Percentiles rank a stretch among this genome's conserved stretches.
Evolutionary conservation across 148 eudicot species (phyloP).

Genomic region (Vaccinium darrowii): DNA sequence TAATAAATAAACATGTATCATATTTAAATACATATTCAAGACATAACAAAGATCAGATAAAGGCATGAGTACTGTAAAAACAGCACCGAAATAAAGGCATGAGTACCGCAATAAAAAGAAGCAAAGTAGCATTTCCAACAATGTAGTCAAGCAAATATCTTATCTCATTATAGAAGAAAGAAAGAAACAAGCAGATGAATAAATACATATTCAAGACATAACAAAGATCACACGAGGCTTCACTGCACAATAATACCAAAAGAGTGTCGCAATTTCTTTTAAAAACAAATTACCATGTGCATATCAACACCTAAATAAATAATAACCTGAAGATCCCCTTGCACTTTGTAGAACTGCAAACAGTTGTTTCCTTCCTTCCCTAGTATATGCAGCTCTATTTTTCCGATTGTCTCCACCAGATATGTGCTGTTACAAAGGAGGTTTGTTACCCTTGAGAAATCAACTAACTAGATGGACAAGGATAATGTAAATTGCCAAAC

Average conservation of each 20-base stretch:
- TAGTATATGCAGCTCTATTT: slow-evolving; percentile 83
- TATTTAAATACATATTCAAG: too few relatives aligned
- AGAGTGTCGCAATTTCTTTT: neutral
- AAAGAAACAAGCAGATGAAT: neutral
- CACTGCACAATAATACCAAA: neutral
- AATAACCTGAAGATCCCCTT: slow-evolving; percentile 96
- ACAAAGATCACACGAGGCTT: neutral
- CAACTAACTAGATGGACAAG: neutral
- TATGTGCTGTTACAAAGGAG: slow-evolving; percentile 49
- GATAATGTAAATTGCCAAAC: slow-evolving; percentile 23
- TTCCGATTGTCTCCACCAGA: slow-evolving; percentile 63
- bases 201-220: neutral
- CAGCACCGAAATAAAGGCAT: neutral
- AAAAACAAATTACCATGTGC: neutral
- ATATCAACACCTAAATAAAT: neutral
- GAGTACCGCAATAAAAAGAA: neutral
- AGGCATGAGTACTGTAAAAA: too few relatives aligned
- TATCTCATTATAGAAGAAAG: neutral
- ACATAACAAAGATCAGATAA: too few relatives aligned
- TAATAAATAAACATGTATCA: too few relatives aligned
- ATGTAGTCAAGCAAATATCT: neutral
- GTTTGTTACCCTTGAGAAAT: slow-evolving; percentile 15
- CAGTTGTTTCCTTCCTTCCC: slow-evolving; percentile 96
- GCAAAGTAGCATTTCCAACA: neutral
- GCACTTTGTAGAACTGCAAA: slow-evolving; percentile 98